Base-by-base conservation (phyloP, 306 rosid genomes). In the Dalbergia cochinchinensis region DNA sequence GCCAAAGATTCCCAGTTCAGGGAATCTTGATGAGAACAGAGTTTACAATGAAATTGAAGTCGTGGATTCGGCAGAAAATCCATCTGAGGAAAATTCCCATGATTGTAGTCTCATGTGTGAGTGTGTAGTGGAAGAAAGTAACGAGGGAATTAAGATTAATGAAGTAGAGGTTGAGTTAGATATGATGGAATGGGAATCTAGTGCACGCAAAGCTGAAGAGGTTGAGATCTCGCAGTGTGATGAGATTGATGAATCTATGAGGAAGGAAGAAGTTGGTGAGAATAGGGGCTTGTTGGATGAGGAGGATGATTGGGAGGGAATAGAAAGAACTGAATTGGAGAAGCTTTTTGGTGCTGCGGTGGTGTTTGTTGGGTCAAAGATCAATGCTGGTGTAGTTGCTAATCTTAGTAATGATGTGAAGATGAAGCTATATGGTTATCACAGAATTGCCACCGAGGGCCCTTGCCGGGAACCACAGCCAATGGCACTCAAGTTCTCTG, bases 251-350 rank as follows among this genome's bases (percentile, higher is more conserved):
- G 87, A 64, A 48, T 82, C 33, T 37, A 45, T 45, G n/a, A 48
- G 69, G 34, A 65, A 70, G 9, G 63, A 39, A 41, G 78, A 11
- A 6, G 78, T 66, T 39, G 35, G 18, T 37, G 73, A 73, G 63
- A 61, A 42, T 11, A 65, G 53, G 72, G 82, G 41, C 4, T 59
- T 74, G 64, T n/a, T 69, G 60, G 87, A 74, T 62, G 94, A 92
- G 57, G 93, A 92, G 31, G 31, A 26, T 68, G 97, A 90, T 82
- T 92, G 97, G 97, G 97, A 87, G 58, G 91, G 92, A 76, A 83
- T 92, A 69, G 92, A 92, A 65, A 92, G 92, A 72, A 92, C 90
- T 13, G 92, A 92, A n/a, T 77, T 92, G 83, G 95, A 92, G 71
- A 83, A 41, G 81, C 75, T 70, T 64, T 92, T 92, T 74, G 91